Percentiles rank a stretch among this genome's conserved stretches.
Conservation (phyloP, 768 basidiomycete genomes). For the Tremella yokohamensis region DNA sequence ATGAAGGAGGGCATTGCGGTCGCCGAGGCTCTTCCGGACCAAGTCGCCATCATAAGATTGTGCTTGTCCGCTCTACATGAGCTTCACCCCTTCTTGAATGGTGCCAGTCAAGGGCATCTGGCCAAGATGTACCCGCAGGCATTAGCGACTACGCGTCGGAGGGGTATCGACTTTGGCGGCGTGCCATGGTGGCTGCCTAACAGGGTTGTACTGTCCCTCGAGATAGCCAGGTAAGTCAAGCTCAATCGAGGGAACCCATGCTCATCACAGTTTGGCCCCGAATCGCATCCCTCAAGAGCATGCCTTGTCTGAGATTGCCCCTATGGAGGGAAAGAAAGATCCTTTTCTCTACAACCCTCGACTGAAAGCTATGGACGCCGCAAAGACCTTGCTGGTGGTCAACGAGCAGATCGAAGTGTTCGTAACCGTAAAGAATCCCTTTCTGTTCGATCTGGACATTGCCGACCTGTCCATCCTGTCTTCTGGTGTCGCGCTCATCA, state of each 20-base stretch:
- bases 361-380: slow-evolving; percentile 55
- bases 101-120: slow-evolving; percentile 75
- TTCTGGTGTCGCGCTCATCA: slow-evolving; percentile 70
- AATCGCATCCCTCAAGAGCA: slow-evolving; percentile 73
- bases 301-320: slow-evolving; percentile 51
- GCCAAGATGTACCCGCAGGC: slow-evolving; percentile 70
- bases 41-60: slow-evolving; percentile 78
- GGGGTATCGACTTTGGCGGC: slow-evolving; percentile 60
- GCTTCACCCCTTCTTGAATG: slow-evolving; percentile 64
- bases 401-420: slow-evolving; percentile 78
- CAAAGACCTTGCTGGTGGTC: slow-evolving; percentile 69
- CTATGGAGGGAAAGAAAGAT: slow-evolving; percentile 58
- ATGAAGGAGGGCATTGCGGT: slow-evolving; percentile 87
- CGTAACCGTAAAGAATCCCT: slow-evolving; percentile 84
- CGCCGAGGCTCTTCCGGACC: slow-evolving; percentile 86
- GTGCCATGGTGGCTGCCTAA: slow-evolving; percentile 82
- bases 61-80: slow-evolving; percentile 79
- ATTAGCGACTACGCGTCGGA: slow-evolving; percentile 66
- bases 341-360: slow-evolving; percentile 92
- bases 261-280: slow-evolving; percentile 60
- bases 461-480: slow-evolving; percentile 77
- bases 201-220: slow-evolving; percentile 71
- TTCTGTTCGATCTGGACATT: slow-evolving; percentile 84
- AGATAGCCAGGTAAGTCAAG: slow-evolving; percentile 66
- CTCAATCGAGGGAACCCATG: slow-evolving; percentile 9